Evolutionary conservation across 257 asterid genomes (phyloP), one percentile per base, ranked within the genome.

Genomic region (Jasminum sambac): DNA sequence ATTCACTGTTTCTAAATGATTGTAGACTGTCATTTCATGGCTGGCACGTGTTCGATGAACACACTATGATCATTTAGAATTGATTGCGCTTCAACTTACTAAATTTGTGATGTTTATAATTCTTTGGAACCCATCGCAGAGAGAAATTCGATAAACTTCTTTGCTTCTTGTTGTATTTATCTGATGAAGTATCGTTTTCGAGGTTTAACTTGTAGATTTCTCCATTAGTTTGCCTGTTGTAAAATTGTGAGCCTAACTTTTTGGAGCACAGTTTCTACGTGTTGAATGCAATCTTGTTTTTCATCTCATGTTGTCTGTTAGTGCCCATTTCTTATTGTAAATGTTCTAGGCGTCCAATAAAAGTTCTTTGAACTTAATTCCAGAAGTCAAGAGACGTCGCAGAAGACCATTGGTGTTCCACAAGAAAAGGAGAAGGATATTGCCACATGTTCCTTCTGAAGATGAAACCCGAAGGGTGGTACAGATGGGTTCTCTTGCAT

Each of bases 401-500:
- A 89, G 65, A 80, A 91, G 94, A 38, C 61, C 88, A 6, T 65
- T 87, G 57, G 91, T 84, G 70, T 68, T 84, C 72, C 87, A 82
- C 75, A 92, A 92, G 88, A 89, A 80, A 80, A 86, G 89, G 30
- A 82, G 98, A 75, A 89, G 89, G 73, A 78, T 92, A 77, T 71
- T 88, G 82, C 83, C 95, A 52, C 88, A 75, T 71, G 57, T 69
- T 71, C 94, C 98, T 13, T 74, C 88, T 2, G 85, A 85, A 36
- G 87, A 85, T 71, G 76, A 80, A 37, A 72, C 55, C 42, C 80
- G 84, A 71, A 83, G 90, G 79, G 76, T 85, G 37, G 72, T 17
- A 30, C 98, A 92, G 64, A 79, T 92, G 94, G 79, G 83, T 68
- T 84, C 98, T 58, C 94, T 92, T 62, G 96, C 96, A 65, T 55